A percentile compares a stretch with the other conserved stretches of the same genome.
Conservation (phyloP, 129 eudicot species). For the Kitagawia praeruptora region DNA sequence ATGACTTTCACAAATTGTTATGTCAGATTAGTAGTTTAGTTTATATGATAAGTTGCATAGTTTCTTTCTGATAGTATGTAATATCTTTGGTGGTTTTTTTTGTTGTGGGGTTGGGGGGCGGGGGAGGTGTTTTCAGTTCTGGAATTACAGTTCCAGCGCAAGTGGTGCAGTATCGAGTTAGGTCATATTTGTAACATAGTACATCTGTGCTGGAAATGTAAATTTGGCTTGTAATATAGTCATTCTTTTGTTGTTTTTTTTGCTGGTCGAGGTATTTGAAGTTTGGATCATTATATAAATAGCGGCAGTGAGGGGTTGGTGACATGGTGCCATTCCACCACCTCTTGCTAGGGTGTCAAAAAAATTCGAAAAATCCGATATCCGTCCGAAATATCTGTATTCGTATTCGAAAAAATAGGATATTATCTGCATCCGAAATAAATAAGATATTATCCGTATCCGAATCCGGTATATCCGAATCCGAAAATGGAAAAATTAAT, state of each 20-base stretch:
- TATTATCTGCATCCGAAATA: too few relatives aligned
- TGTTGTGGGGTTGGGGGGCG: too few relatives aligned
- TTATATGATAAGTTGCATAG: not conserved
- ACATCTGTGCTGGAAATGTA: constrained; percentile 4
- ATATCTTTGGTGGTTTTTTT: too few relatives aligned
- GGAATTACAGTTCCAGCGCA: not conserved
- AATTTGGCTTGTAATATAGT: not conserved
- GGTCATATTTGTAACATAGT: not conserved
- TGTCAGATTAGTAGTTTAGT: not conserved
- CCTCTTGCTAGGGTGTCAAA: too few relatives aligned
- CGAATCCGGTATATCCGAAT: too few relatives aligned
- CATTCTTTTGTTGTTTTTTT: not conserved
- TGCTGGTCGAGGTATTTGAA: not conserved
- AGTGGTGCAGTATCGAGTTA: not conserved
- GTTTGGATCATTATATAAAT: not conserved
- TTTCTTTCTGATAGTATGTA: not conserved
- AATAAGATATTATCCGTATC: too few relatives aligned
- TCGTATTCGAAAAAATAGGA: too few relatives aligned
- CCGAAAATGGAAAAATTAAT: too few relatives aligned
- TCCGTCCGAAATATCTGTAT: too few relatives aligned
- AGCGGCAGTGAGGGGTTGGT: too few relatives aligned
- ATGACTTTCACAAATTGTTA: not conserved
- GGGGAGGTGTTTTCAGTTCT: not conserved
- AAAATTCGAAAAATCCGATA: too few relatives aligned
- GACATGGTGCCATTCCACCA: too few relatives aligned